Evolutionary conservation across 2,329 filamentous ascomycete genomes (phyloP), one percentile per base, ranked within the genome.

Genomic region (Aspergillus amoenus): DNA sequence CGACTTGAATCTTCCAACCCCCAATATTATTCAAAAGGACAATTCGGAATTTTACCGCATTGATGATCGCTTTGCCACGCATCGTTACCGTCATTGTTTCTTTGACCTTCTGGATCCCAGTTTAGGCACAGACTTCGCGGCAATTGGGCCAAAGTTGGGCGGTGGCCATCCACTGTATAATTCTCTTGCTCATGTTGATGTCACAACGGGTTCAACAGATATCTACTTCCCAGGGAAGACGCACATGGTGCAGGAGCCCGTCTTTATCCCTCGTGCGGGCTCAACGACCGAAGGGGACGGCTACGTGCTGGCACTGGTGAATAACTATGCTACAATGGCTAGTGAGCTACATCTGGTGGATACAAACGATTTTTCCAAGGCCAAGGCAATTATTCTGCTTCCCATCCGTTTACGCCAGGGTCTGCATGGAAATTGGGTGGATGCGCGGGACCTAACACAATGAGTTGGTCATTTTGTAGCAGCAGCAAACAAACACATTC

Each of bases 31-130:
- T n/a, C 22, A 22, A 3, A 5, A 22, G 22, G 22, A 5, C 3
- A 22, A 79, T 58, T 76, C 75, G 18, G 79, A 81, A 64, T 81
- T 81, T 68, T 79, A 76, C 9, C 74, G 79, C 12, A 80, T 81
- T 56, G 79, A 81, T 58, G 79, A 81, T 61, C 75, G 79, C 1
- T 77, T 74, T 53, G 4, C 69, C 65, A 60, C 72, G 72, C 27
- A 73, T 73, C 44, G 70, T 66, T 5, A 70, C 63, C 5, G 65
- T 48, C 55, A 79, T 72, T 13, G 78, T 56, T 79, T 79, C 64
- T 76, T 81, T 52, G 69, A 74, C 9, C 66, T 73, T 42, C 80
- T 80, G 61, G 76, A 79, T 0, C 75, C 78, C 1, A 70, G 70
- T 0, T 73, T 78, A 0, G 61, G 61, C 3, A 74, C 68, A 0